Evolutionary conservation across 179 eudicot species (phyloP).

Genomic region (Nepenthes alata): DNA sequence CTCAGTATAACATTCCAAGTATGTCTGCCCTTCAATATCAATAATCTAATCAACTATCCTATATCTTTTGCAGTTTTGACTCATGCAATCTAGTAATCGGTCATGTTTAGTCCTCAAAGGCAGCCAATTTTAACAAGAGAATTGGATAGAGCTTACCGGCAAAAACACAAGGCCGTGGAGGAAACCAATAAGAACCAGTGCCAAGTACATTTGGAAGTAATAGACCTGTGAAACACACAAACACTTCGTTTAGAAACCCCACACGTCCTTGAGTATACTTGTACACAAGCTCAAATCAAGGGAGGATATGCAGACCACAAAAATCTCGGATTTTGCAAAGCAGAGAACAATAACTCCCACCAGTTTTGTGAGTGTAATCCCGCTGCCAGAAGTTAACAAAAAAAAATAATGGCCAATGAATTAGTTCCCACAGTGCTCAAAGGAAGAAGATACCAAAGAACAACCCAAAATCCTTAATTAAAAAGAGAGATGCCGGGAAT

Average conservation of each 20-base stretch:
- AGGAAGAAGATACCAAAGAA: too few species aligned
- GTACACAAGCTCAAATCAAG: background rate
- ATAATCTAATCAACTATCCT: too few species aligned
- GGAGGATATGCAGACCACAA: constrained; percentile 43
- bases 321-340: constrained; percentile 87
- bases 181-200: constrained; percentile 84
- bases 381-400: constrained; percentile 39
- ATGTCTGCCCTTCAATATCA: too few species aligned
- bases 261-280: background rate
- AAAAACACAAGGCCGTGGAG: constrained; percentile 91
- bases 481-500: too few species aligned
- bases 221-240: constrained; percentile 58
- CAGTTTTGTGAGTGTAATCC: constrained; percentile 87
- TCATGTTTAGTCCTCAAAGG: too few species aligned
- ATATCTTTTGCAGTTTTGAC: too few species aligned
- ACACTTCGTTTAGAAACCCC: background rate
- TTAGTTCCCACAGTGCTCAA: background rate
- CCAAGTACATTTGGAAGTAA: constrained; percentile 89
- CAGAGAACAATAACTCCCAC: constrained; percentile 87
- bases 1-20: too few species aligned
- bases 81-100: too few species aligned
- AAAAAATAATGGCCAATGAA: background rate
- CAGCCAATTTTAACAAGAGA: too few species aligned
- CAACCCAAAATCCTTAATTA: too few species aligned
- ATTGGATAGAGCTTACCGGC: constrained; percentile 46